Base-by-base conservation (phyloP, 306 rosid species). In the Gleditsia sinensis region DNA sequence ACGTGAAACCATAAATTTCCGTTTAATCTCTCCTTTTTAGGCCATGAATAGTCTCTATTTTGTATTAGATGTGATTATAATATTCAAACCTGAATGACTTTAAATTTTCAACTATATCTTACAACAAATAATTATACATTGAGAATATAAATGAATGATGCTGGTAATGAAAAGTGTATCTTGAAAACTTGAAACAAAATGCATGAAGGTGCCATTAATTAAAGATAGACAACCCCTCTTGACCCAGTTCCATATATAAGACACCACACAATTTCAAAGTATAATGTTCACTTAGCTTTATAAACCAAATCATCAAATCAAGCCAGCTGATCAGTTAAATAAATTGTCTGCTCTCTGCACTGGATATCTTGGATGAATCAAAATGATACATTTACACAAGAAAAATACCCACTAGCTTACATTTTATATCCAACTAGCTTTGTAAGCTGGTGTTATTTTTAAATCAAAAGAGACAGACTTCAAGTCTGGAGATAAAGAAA, bases 11-110 rank as follows among this genome's bases (percentile, higher is more conserved):
- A 67, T 55, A 61, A 72, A 81, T 76, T 83, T 76, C 84, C 72
- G 80, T 83, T 67, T 76, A 81, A 37, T 80, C 68, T 84, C 82
- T 77, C 75, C 82, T 74, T 76, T 80, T 84, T 61, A 72, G 74
- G 82, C 80, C 16, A 67, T 73, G 13, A 76, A 76, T 75, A 80
- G 80, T 84, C 67, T 40, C 13, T 72, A 23, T 73, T 83, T 57
- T 40, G 82, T 64, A 68, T 75, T 76, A 3, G 69, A 76, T 76
- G 64, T 60, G 16, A 24, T 3, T 49, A 28, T 55, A 57, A 59
- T 46, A 57, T 28, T 75, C 67, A 56, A 46, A 36, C 75, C 27
- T 24, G 16, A 9, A 24, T 36, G 68, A 3, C 53, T 33, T 74
- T 4, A 40, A 11, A 39, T 69, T 69, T 77, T 68, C 54, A 65